Evolutionary conservation across 2,329 filamentous ascomycete genomes (phyloP).

Genomic region (Trichophyton schoenleinii): DNA sequence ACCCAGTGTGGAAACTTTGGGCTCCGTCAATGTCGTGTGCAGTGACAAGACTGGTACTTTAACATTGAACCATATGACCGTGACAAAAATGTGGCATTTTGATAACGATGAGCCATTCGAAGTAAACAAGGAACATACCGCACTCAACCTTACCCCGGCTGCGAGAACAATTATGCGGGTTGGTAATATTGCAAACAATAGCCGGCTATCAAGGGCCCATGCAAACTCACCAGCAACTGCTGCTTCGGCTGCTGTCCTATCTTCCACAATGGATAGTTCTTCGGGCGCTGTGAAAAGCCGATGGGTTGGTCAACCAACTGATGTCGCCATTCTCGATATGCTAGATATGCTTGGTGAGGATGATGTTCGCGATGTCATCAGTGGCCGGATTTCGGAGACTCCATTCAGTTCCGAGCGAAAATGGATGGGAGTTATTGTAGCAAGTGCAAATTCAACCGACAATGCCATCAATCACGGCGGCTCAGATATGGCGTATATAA

Average conservation of each 20-base stretch:
- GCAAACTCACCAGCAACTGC: conserved; percentile 58
- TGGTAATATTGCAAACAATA: conserved; percentile 95
- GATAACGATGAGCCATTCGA: conserved; percentile 49
- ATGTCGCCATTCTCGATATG: conserved; percentile 91
- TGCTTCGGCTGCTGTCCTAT: conserved; percentile 66
- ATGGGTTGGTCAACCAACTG: conserved; percentile 94
- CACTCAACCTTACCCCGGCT: conserved; percentile 53
- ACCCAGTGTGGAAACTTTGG: conserved; percentile 92
- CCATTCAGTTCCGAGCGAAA: conserved; percentile 96
- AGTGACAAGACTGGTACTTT: conserved; percentile 96
- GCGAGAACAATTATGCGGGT: conserved; percentile 73
- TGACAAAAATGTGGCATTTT: conserved; percentile 92
- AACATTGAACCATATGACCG: conserved; percentile 97
- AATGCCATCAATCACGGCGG: conserved; percentile 38
- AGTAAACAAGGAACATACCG: conserved; percentile 42
- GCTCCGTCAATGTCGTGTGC: conserved; percentile 99
- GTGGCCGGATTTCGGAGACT: conserved; percentile 69
- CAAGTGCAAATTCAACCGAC: conserved; percentile 39
- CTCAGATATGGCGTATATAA: conserved; percentile 82
- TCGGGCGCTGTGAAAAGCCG: conserved; percentile 61
- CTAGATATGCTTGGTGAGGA: conserved; percentile 84
- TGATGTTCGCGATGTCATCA: conserved; percentile 75
- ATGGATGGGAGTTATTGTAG: conserved; percentile 96
- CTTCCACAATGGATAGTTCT: conserved; percentile 57
- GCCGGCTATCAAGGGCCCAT: conserved; percentile 60